phyloP scores from a whole-genome alignment of 1,139 yeast species.

The Kluyveromyces sp. region DNA sequence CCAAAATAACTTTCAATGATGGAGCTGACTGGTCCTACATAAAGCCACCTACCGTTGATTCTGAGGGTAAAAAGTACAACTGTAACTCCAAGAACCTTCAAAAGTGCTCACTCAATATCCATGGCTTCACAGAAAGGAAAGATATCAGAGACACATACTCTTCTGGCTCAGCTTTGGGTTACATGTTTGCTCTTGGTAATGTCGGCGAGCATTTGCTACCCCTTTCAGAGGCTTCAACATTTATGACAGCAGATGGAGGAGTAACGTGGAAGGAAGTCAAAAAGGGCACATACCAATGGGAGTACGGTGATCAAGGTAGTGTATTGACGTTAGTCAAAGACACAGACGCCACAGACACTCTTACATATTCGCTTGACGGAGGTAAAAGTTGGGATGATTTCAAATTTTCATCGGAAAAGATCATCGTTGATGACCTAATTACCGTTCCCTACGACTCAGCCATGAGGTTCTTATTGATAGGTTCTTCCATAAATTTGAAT shows the following conservation, averaged over 20 bases:
- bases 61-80: slow-evolving; percentile 48
- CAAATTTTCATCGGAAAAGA: slow-evolving; percentile 51
- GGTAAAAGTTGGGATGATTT: slow-evolving; percentile 72
- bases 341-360: slow-evolving; percentile 46
- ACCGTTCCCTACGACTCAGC: slow-evolving; percentile 91
- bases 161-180: slow-evolving; percentile 83
- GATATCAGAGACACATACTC: slow-evolving; percentile 83
- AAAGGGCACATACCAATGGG: slow-evolving; percentile 83
- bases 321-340: slow-evolving; percentile 65
- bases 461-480: slow-evolving; percentile 57
- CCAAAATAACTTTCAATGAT: slow-evolving; percentile 80
- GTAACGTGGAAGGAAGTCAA: slow-evolving; percentile 74
- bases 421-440: slow-evolving; percentile 63
- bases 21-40: slow-evolving; percentile 82
- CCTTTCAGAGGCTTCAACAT: slow-evolving; percentile 55
- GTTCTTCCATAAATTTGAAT: slow-evolving; percentile 32
- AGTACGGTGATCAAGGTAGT: slow-evolving; percentile 92
- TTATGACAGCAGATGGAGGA: slow-evolving; percentile 82
- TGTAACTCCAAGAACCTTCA: slow-evolving; percentile 48
- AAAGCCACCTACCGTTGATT: slow-evolving; percentile 59
- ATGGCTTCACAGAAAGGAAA: slow-evolving; percentile 82
- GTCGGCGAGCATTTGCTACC: slow-evolving; percentile 62
- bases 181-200: slow-evolving; percentile 82
- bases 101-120: slow-evolving; percentile 75
- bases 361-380: slow-evolving; percentile 68